Percentiles rank a stretch among this genome's conserved stretches.
phyloP scores from a whole-genome alignment of 129 eudicot species.

The Saposhnikovia divaricata region DNA sequence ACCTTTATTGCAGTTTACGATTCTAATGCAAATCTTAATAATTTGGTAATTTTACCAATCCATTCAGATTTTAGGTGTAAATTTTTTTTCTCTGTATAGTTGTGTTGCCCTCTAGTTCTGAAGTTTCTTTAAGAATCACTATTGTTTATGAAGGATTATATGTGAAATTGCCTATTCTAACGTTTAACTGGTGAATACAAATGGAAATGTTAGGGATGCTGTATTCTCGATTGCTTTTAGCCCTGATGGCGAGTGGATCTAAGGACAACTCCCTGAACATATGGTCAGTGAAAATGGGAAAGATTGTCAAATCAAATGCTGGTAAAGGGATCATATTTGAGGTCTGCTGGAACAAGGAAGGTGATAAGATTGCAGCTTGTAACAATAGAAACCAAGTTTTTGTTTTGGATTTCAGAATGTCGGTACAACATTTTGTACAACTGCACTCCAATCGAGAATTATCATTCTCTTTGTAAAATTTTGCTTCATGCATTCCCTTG shows the following conservation, averaged over 20 bases:
- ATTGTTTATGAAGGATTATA: not conserved
- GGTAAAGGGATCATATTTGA: slow-evolving; percentile 40
- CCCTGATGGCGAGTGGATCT: slow-evolving; percentile 54
- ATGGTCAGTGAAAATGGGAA: slow-evolving; percentile 51
- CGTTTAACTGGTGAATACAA: not conserved
- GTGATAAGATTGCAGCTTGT: slow-evolving; percentile 46
- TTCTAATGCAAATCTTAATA: not conserved
- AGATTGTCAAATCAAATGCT: slow-evolving; percentile 35
- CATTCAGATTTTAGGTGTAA: not conserved
- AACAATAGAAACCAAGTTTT: slow-evolving; percentile 28
- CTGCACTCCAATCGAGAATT: not conserved
- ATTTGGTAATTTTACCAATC: not conserved
- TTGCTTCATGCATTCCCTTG: not conserved
- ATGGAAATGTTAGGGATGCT: slow-evolving; percentile 31
- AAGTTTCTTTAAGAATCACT: not conserved
- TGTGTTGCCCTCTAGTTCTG: not conserved
- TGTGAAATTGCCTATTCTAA: not conserved
- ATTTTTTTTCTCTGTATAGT: not conserved
- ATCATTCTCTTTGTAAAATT: not conserved
- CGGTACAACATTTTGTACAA: not conserved
- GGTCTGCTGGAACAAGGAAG: slow-evolving; percentile 55
- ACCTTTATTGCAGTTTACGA: not conserved
- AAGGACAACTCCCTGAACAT: slow-evolving; percentile 30
- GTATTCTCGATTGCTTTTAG: slow-evolving; percentile 52
- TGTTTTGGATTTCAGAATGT: slow-evolving; percentile 42